Base-by-base conservation (phyloP, 2,329 filamentous ascomycete genomes). In the Chaetomiaceae sp. region DNA sequence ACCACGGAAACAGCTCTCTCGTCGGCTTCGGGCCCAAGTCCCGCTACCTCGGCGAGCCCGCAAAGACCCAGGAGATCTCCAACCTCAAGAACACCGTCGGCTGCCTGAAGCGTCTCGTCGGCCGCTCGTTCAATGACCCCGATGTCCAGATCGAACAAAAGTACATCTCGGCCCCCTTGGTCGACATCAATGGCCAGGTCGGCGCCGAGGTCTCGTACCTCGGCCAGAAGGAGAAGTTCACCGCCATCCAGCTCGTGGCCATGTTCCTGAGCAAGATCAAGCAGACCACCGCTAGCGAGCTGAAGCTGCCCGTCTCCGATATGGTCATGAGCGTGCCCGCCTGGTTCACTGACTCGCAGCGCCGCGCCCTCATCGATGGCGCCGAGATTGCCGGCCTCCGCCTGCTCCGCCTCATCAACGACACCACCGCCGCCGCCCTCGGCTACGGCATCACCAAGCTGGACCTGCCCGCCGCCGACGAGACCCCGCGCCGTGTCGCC, bases 81-180 rank as follows among this genome's bases (percentile, higher is more conserved):
- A 99, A 99, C 79, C 83, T 97, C 66, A 99, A 97, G 79, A 99
- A 99, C 81, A 99, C 93, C 62, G 88, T 99, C 74, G 79, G 83
- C 70, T 91, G 83, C 61, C 81, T 99, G 65, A 96, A 96, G 77
- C 89, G 93, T 66, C 85, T 99, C 63, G 86, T 87, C 66, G 93
- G 93, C 67, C 89, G 93, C 68, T 78, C 81, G 57, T 80, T 92
- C 73, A 85, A 79, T 69, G 93, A 99, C 68, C 90, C 93, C 67
- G 93, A 99, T 79, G 79, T 96, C 58, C 81, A 90, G 73, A 80
- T 93, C 67, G 93, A 99, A 80, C 87, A 95, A 74, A 80, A 95
- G 66, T 96, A 83, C 72, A 84, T 95, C 67, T 90, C 90, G 33
- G 88, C 90, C 45, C 78, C 84, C 54, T 82, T 99, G 53, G 83